Percentiles rank a stretch among this genome's conserved stretches.
phyloP scores from a whole-genome alignment of 306 rosid species.

The Boehmeria nivea region DNA sequence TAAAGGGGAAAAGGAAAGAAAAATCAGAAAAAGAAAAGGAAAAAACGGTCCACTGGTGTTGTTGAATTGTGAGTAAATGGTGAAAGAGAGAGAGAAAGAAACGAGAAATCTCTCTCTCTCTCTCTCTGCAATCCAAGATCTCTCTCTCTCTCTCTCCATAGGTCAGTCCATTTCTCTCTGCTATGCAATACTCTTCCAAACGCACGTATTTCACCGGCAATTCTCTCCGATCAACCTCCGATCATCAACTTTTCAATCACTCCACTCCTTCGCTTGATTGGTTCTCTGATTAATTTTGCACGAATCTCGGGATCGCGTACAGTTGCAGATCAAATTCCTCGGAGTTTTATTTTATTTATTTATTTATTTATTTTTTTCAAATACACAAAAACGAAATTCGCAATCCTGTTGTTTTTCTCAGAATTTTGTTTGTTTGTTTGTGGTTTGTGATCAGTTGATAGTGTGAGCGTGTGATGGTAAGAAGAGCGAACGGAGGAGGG shows the following conservation, averaged over 20 bases:
- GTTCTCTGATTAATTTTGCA: not conserved
- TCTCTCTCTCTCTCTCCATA: slow-evolving; percentile 17
- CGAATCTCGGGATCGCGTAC: not conserved
- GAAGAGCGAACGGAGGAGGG: slow-evolving; percentile 14
- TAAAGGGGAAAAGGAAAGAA: slow-evolving; percentile 4
- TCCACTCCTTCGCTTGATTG: not conserved
- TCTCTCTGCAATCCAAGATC: slow-evolving; percentile 15
- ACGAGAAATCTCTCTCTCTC: slow-evolving; percentile 19
- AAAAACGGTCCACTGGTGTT: slow-evolving; percentile 27
- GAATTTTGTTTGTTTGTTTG: not conserved
- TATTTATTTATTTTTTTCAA: not conserved
- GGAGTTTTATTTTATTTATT: too few relatives aligned
- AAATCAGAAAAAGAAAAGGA: not conserved
- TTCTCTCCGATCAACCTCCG: slow-evolving; percentile 2
- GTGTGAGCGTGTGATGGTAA: slow-evolving; percentile 17
- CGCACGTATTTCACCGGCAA: not conserved
- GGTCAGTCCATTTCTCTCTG: slow-evolving; percentile 6
- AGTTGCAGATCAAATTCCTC: not conserved
- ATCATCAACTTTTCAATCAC: not conserved
- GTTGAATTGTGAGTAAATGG: slow-evolving; percentile 21
- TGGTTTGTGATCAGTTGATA: not conserved
- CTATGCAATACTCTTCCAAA: too few relatives aligned
- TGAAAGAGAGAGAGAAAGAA: slow-evolving; percentile 27
- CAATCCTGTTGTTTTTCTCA: not conserved
- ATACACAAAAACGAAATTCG: not conserved